Evolutionary conservation across 305 asterid genomes (phyloP).

Genomic region (Fraxinus floribunda): DNA sequence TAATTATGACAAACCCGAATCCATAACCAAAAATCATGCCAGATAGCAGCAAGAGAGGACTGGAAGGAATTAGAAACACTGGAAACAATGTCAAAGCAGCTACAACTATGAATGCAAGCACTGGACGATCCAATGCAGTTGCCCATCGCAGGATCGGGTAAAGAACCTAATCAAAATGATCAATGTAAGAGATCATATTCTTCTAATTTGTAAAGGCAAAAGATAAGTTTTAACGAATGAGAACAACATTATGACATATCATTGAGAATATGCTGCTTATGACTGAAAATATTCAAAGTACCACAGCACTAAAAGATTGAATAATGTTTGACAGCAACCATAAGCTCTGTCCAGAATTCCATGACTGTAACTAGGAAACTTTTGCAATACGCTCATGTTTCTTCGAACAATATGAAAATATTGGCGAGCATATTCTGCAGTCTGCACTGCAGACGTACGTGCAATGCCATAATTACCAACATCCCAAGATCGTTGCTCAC

Average conservation of each 20-base stretch:
- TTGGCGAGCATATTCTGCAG: background rate
- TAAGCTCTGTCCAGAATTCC: background rate
- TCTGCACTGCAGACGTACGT: background rate
- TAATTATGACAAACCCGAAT: slow-evolving; percentile 65
- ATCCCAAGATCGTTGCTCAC: background rate
- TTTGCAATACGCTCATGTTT: background rate
- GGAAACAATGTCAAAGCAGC: slow-evolving; percentile 74
- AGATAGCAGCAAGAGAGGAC: slow-evolving; percentile 88
- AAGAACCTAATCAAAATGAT: slow-evolving; percentile 38
- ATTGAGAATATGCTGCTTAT: background rate
- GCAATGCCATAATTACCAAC: background rate
- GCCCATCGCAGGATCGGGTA: slow-evolving; percentile 76
- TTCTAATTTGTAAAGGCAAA: background rate
- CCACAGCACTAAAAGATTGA: background rate
- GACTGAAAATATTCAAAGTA: background rate
- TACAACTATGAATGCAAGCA: slow-evolving; percentile 56
- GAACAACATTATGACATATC: background rate
- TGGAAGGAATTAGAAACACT: slow-evolving; percentile 68
- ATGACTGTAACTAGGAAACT: background rate
- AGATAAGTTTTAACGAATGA: background rate
- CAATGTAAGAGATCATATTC: background rate
- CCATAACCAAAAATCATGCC: slow-evolving; percentile 91
- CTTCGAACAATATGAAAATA: background rate
- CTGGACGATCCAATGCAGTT: slow-evolving; percentile 65
- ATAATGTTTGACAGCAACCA: background rate